phyloP scores from a whole-genome alignment of 179 eudicot species.

The Silene coronaria region DNA sequence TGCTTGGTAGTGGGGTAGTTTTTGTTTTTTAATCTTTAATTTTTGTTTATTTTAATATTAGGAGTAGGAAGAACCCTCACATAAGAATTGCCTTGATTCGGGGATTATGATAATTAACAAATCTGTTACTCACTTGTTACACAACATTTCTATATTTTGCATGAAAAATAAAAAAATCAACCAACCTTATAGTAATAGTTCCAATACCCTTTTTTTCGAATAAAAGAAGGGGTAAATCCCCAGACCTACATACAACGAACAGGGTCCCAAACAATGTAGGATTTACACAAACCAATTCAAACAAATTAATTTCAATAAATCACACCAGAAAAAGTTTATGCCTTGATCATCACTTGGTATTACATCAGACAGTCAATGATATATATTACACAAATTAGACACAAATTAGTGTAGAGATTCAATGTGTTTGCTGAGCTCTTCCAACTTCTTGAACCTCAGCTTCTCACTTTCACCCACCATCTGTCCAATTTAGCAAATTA shows the following conservation, averaged over 20 bases:
- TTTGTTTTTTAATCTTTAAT: too few species aligned
- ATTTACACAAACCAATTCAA: slow-evolving; percentile 21
- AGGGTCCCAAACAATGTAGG: not conserved
- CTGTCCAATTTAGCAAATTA: slow-evolving; percentile 30
- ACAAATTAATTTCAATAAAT: slow-evolving; percentile 10
- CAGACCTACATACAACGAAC: too few species aligned
- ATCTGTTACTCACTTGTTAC: too few species aligned
- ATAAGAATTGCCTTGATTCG: too few species aligned
- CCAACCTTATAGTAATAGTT: slow-evolving; percentile 6
- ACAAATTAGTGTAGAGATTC: slow-evolving; percentile 40
- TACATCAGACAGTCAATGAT: slow-evolving; percentile 21
- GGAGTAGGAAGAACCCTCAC: too few species aligned
- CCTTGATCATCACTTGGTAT: not conserved
- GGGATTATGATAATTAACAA: too few species aligned
- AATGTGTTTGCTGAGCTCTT: slow-evolving; percentile 77
- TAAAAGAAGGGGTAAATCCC: too few species aligned
- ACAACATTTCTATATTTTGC: too few species aligned
- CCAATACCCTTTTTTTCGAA: not conserved
- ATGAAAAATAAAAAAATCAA: too few species aligned
- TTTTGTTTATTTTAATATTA: too few species aligned
- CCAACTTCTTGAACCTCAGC: slow-evolving; percentile 77
- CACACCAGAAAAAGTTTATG: slow-evolving; percentile 13
- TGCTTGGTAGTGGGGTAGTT: too few species aligned
- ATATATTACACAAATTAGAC: not conserved
- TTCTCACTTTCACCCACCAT: slow-evolving; percentile 77